Evolutionary conservation across 257 asterid genomes (phyloP), one percentile per base, ranked within the genome.

Genomic region (Perilla frutescens): DNA sequence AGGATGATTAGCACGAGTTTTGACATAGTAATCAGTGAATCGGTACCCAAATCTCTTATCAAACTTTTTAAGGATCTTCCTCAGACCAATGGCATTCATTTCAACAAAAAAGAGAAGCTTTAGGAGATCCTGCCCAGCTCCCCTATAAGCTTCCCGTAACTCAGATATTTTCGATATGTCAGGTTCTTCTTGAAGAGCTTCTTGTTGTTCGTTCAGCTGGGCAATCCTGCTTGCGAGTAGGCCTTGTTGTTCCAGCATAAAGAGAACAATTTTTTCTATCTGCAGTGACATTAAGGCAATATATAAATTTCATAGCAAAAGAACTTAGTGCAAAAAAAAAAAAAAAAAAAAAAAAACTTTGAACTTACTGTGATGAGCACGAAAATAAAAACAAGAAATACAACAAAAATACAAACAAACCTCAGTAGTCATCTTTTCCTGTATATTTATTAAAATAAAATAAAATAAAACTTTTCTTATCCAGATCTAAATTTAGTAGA

Each of bases 211-310:
- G 74, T 89, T 90, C 68, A 95, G 92, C 77, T 81, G 80, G 13
- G 95, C 75, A 53, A 95, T 85, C 87, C 94, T 84, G 83, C 86
- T 90, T 79, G 99, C 94, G 31, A 82, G 83, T 44, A 80, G 71
- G 44, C 99, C 99, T 86, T 95, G 98, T 78, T 90, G 99, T 83
- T 92, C 96, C 90, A 95, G 83, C 86, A 95, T 79, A 81, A 95
- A 95, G 55, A 95, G 97, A 58, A 95, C 99, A 47, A 90, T 89
- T 82, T 87, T 95, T 83, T 95, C 99, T 70, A 95, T 92, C 99
- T 95, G 97, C 70, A 84, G 66, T 32, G 39, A 32, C 54, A 79
- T 51, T 43, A 47, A 20, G 29, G 11, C 11, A 59, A 47, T 59
- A 29, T 13, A 34, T 55, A 56, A 72, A 58, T 68, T 51, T 67